Conservation (phyloP, 495 filamentous ascomycete species). For the Aspergillus carlsbadensis region DNA sequence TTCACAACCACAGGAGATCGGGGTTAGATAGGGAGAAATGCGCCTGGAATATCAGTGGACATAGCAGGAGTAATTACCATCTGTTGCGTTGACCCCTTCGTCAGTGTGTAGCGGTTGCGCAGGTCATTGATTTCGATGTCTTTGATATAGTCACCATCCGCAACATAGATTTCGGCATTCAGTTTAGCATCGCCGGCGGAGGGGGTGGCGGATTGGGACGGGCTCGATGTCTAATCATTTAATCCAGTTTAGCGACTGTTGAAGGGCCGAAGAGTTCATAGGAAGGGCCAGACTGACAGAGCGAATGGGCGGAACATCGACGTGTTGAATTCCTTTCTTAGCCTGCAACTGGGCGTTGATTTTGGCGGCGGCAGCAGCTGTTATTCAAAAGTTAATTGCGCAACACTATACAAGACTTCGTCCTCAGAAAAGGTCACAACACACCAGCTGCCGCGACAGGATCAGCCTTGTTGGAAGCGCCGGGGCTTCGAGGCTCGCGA, state of each 20-base stretch:
- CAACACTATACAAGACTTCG: background rate
- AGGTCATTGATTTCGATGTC: constrained; percentile 98
- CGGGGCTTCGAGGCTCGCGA: constrained; percentile 55
- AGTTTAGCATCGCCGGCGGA: constrained; percentile 54
- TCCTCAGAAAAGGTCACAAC: constrained; percentile 2
- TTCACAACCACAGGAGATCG: constrained; percentile 58
- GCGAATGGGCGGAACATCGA: constrained; percentile 87
- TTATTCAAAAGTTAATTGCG: constrained; percentile 6
- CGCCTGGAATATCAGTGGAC: constrained; percentile 78
- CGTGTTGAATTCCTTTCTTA: constrained; percentile 89
- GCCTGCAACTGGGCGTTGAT: constrained; percentile 93
- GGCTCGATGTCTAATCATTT: constrained; percentile 45
- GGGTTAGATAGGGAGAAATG: constrained; percentile 24
- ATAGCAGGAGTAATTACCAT: constrained; percentile 92
- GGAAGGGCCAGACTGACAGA: constrained; percentile 44
- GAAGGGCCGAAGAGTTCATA: background rate
- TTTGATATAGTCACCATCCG: constrained; percentile 94
- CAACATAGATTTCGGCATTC: constrained; percentile 86
- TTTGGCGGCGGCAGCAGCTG: constrained; percentile 87
- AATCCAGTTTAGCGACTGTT: constrained; percentile 18
- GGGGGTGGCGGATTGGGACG: constrained; percentile 47
- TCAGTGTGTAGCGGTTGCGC: constrained; percentile 95
- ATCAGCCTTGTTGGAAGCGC: constrained; percentile 48
- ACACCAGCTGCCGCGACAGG: constrained; percentile 86
- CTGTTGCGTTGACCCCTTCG: constrained; percentile 96